phyloP scores from a whole-genome alignment of 2,329 filamentous ascomycete genomes.

The Colletotrichum tabaci region DNA sequence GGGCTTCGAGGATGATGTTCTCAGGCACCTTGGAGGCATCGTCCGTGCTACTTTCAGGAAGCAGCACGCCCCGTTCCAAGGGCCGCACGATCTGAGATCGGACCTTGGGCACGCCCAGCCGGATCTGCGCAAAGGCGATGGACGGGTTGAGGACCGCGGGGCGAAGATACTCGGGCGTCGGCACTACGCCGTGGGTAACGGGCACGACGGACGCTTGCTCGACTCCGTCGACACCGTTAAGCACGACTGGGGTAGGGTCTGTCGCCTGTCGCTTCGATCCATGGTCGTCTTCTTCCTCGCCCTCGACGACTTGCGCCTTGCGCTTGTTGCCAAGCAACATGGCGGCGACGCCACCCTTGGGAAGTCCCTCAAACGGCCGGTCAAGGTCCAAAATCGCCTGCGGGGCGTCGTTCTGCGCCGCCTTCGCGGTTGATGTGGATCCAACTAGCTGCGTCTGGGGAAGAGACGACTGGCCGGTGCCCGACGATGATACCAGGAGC shows the following conservation, averaged over 20 bases:
- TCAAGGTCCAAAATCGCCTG: slow-evolving; percentile 90
- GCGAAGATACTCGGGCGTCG: slow-evolving; percentile 86
- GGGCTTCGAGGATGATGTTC: slow-evolving; percentile 87
- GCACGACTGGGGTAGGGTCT: slow-evolving; percentile 81
- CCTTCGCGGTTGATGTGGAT: slow-evolving; percentile 73
- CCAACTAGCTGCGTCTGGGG: slow-evolving; percentile 92
- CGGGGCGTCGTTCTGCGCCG: slow-evolving; percentile 78
- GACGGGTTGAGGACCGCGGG: slow-evolving; percentile 89
- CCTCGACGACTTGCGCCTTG: slow-evolving; percentile 81
- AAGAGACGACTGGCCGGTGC: slow-evolving; percentile 87
- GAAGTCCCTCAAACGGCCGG: slow-evolving; percentile 93
- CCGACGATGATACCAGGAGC: slow-evolving; percentile 90
- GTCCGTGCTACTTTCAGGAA: slow-evolving; percentile 67
- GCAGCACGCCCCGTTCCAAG: slow-evolving; percentile 76
- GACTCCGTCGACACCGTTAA: slow-evolving; percentile 83
- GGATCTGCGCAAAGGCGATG: slow-evolving; percentile 84
- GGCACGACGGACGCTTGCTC: slow-evolving; percentile 79
- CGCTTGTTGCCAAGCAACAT: slow-evolving; percentile 95
- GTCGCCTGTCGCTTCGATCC: slow-evolving; percentile 68
- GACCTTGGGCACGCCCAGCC: slow-evolving; percentile 90
- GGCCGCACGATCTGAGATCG: slow-evolving; percentile 86
- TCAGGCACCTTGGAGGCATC: slow-evolving; percentile 76
- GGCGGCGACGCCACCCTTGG: slow-evolving; percentile 87
- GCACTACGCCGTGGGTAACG: slow-evolving; percentile 72
- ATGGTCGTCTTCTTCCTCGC: slow-evolving; percentile 80